A percentile compares a stretch with the other conserved stretches of the same genome.
Conservation (phyloP, 2,329 filamentous ascomycete genomes). For the Cryphonectria japonica region DNA sequence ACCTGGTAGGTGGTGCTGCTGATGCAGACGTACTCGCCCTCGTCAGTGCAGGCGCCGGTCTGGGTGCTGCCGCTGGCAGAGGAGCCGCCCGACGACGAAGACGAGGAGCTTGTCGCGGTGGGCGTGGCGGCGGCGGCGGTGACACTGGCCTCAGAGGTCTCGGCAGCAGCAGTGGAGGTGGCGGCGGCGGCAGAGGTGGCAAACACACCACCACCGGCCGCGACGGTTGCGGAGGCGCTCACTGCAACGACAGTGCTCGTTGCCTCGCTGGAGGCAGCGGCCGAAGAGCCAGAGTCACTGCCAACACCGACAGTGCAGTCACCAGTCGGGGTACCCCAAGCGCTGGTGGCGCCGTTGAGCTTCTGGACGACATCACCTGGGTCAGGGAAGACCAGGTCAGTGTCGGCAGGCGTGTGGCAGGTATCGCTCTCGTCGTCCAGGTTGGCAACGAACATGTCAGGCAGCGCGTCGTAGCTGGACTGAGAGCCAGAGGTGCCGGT, state of each 20-base stretch:
- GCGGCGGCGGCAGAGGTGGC: slow-evolving; percentile 37
- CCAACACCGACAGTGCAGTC: slow-evolving; percentile 36
- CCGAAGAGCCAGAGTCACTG: slow-evolving; percentile 29
- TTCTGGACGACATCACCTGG: slow-evolving; percentile 63
- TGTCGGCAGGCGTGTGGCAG: slow-evolving; percentile 58
- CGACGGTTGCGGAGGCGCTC: slow-evolving; percentile 31
- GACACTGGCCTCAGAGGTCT: slow-evolving; percentile 25
- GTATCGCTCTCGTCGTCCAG: slow-evolving; percentile 53
- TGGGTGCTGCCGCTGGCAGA: slow-evolving; percentile 37
- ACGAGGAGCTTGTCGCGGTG: slow-evolving; percentile 23
- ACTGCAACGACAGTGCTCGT: slow-evolving; percentile 29
- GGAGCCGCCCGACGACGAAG: slow-evolving; percentile 26
- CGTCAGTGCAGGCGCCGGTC: slow-evolving; percentile 49
- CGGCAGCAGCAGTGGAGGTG: slow-evolving; percentile 28
- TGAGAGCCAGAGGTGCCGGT: slow-evolving; percentile 55
- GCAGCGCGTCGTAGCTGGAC: slow-evolving; percentile 63
- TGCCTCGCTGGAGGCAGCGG: slow-evolving; percentile 24
- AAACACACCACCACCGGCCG: slow-evolving; percentile 41
- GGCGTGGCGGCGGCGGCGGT: slow-evolving; percentile 29
- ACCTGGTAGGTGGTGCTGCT: slow-evolving; percentile 54
- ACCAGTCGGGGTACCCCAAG: slow-evolving; percentile 37
- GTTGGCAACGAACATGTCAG: slow-evolving; percentile 78
- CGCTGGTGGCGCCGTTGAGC: slow-evolving; percentile 45
- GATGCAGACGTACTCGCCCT: slow-evolving; percentile 57
- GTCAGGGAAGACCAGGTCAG: slow-evolving; percentile 69